Conservation (phyloP, 805 yeast genomes). For the Suhomyces xylopsoci region DNA sequence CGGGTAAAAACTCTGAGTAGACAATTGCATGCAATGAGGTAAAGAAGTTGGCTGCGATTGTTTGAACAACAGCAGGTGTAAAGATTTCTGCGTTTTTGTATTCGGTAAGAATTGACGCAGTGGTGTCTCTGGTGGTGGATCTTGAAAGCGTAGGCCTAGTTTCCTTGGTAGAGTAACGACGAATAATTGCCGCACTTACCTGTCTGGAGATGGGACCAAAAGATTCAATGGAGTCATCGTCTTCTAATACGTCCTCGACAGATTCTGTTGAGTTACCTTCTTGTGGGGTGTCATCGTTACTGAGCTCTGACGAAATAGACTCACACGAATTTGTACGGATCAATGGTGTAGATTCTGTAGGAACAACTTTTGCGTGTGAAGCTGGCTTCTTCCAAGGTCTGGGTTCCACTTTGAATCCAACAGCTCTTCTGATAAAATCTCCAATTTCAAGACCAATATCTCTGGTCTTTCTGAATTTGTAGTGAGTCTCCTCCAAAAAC, state of each 20-base stretch:
- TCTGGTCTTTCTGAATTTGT: conserved; percentile 17
- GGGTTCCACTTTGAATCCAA: conserved; percentile 25
- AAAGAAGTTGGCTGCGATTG: conserved; percentile 37
- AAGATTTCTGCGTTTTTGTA: conserved; percentile 22
- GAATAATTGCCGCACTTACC: conserved; percentile 12
- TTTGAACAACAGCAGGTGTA: conserved; percentile 27
- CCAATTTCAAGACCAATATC: conserved; percentile 37
- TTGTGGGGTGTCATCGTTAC: not conserved
- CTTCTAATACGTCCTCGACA: not conserved
- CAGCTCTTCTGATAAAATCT: conserved; percentile 23
- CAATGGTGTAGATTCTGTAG: conserved; percentile 4
- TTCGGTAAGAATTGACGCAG: conserved; percentile 7
- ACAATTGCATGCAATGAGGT: conserved; percentile 48
- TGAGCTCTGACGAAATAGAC: not conserved
- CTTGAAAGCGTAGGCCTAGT: conserved; percentile 10
- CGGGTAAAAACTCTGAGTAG: conserved; percentile 54
- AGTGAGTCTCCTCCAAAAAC: conserved; percentile 39
- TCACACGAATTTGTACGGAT: not conserved
- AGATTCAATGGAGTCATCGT: conserved; percentile 2
- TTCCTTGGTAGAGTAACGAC: conserved; percentile 16
- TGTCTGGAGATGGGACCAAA: conserved; percentile 9
- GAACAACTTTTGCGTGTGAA: not conserved
- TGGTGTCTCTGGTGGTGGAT: not conserved
- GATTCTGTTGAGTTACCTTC: not conserved
- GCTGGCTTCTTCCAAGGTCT: conserved; percentile 28